phyloP scores from a whole-genome alignment of 2,329 filamentous ascomycete genomes.

The Leptographium radiaticola region DNA sequence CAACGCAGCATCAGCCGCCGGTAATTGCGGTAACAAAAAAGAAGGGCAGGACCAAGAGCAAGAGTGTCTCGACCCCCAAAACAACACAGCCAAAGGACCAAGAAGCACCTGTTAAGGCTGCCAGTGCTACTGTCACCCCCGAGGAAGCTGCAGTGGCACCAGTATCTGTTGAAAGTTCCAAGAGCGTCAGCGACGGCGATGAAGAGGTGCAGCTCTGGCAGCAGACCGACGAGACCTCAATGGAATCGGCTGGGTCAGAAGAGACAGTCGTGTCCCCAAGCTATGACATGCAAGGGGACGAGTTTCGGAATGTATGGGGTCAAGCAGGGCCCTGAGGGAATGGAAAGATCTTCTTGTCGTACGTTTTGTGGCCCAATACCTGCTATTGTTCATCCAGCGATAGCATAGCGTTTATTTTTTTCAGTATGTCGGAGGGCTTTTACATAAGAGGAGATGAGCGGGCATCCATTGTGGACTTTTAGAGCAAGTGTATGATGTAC shows the following conservation, averaged over 20 bases:
- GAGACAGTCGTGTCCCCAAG: slow-evolving; percentile 2
- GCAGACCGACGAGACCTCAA: neutral
- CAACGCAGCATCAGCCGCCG: neutral
- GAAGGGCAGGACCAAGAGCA: slow-evolving; percentile 12
- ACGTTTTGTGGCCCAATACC: neutral
- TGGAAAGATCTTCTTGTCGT: neutral
- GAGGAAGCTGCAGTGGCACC: neutral
- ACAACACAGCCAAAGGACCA: slow-evolving; percentile 1
- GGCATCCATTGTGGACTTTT: neutral
- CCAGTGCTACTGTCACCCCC: too few relatives aligned
- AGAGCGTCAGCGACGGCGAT: neutral
- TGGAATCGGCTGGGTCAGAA: neutral
- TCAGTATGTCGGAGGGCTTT: neutral
- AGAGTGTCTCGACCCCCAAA: neutral
- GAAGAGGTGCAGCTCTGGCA: slow-evolving; percentile 11
- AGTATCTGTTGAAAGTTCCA: neutral
- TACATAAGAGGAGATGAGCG: neutral
- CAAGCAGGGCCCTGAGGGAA: neutral
- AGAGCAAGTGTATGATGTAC: neutral
- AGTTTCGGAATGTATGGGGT: slow-evolving; percentile 13
- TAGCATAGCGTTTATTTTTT: slow-evolving; percentile 1
- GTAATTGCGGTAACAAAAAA: slow-evolving; percentile 8
- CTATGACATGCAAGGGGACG: slow-evolving; percentile 12
- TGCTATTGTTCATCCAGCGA: neutral
- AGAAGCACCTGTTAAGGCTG: neutral